Conservation (phyloP, 1,284 basidiomycete genomes). For the Moesziomyces antarcticus region DNA sequence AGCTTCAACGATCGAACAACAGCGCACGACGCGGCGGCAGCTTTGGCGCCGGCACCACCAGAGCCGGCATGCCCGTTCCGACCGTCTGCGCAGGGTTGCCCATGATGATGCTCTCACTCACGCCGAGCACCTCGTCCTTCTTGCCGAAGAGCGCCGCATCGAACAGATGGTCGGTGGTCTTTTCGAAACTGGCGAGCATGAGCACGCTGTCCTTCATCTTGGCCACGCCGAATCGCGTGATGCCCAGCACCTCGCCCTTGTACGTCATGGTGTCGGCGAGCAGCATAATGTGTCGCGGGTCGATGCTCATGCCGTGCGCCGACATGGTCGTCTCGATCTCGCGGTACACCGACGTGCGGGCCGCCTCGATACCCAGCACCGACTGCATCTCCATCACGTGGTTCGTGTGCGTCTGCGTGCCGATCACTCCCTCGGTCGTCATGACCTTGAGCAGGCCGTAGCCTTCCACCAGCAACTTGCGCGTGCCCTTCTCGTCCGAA, state of each 20-base stretch:
- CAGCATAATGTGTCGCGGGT: slow-evolving; percentile 98
- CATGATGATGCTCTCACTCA: slow-evolving; percentile 99
- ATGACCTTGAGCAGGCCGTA: slow-evolving; percentile 98
- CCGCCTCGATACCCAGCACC: slow-evolving; percentile 97
- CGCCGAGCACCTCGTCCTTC: slow-evolving; percentile 92
- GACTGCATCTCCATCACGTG: slow-evolving; percentile 95
- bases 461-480: slow-evolving; percentile 73
- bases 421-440: slow-evolving; percentile 95
- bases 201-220: slow-evolving; percentile 99
- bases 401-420: slow-evolving; percentile 91
- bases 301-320: slow-evolving; percentile 97
- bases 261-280: slow-evolving; percentile 99
- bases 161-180: slow-evolving; percentile 98
- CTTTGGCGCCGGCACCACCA: slow-evolving; percentile 48
- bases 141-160: slow-evolving; percentile 97
- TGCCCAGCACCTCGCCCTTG: slow-evolving; percentile 98
- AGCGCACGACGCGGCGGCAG: slow-evolving; percentile 52
- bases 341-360: slow-evolving; percentile 91
- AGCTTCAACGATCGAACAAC: slow-evolving; percentile 51
- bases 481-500: slow-evolving; percentile 64
- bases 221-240: slow-evolving; percentile 99
- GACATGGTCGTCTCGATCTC: slow-evolving; percentile 97
- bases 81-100: slow-evolving; percentile 95
- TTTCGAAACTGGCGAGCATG: slow-evolving; percentile 99
- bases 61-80: slow-evolving; percentile 78